Conservation (phyloP, 768 basidiomycete genomes). For the Collybiopsis confluens region DNA sequence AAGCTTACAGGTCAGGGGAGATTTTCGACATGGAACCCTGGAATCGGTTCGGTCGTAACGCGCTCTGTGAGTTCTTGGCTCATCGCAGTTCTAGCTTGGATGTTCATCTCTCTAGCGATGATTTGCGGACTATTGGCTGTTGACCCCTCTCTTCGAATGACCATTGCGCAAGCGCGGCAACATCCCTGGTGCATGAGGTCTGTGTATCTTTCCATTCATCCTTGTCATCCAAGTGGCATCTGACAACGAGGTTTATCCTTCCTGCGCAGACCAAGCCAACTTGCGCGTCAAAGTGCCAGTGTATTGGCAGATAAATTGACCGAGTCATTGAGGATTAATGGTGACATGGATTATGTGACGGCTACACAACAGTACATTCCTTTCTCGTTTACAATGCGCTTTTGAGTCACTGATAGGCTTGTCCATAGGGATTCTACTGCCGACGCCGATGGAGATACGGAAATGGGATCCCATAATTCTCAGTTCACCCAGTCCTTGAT, state of each 20-base stretch:
- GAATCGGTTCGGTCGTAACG: constrained; percentile 54
- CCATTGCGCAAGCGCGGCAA: constrained; percentile 39
- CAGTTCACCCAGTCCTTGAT: constrained; percentile 80
- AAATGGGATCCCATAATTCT: constrained; percentile 57
- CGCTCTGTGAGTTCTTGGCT: constrained; percentile 52
- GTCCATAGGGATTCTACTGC: constrained; percentile 25
- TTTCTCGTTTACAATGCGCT: no score
- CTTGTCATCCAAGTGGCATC: no score
- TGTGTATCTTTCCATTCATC: no score
- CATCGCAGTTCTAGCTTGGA: not conserved
- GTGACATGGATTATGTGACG: constrained; percentile 71
- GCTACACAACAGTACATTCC: constrained; percentile 39
- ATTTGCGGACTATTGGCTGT: constrained; percentile 72
- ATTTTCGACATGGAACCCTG: constrained; percentile 78
- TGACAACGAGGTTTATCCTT: constrained; percentile 4
- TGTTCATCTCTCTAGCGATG: constrained; percentile 48
- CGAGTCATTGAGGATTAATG: constrained; percentile 57
- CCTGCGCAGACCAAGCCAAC: constrained; percentile 59
- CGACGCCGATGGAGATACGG: constrained; percentile 54
- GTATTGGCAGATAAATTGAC: constrained; percentile 71
- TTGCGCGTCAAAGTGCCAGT: constrained; percentile 45
- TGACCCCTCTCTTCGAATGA: constrained; percentile 64
- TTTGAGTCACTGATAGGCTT: no score
- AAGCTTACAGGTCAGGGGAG: constrained; percentile 67
- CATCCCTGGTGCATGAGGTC: constrained; percentile 80